Evolutionary conservation across 805 yeast genomes (phyloP).

Genomic region (Yarrowia bubula): DNA sequence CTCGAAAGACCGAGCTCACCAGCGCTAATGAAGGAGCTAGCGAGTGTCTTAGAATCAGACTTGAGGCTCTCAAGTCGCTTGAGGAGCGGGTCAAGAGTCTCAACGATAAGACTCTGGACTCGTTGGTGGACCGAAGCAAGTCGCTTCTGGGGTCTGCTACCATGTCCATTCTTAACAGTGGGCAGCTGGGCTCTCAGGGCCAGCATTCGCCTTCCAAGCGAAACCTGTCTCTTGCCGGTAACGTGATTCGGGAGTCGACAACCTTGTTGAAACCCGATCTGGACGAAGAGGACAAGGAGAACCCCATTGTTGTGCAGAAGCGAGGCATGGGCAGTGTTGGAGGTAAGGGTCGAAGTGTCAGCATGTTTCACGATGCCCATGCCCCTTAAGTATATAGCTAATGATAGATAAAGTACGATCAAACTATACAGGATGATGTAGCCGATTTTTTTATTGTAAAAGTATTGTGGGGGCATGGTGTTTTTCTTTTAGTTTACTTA

Average conservation of each 20-base stretch:
- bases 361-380: constrained; percentile 14
- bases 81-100: constrained; percentile 37
- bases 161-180: constrained; percentile 33
- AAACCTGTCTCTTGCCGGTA: constrained; percentile 9
- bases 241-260: not conserved
- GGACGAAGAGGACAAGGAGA: constrained; percentile 20
- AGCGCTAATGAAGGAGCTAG: constrained; percentile 2
- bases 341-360: constrained; percentile 25
- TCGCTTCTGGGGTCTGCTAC: constrained; percentile 37
- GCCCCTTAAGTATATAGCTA: not conserved
- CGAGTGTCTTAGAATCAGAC: constrained; percentile 32
- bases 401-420: no score
- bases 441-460: no score
- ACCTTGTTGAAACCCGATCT: constrained; percentile 4
- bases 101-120: constrained; percentile 33
- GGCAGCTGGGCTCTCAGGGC: constrained; percentile 3
- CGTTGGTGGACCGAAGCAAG: constrained; percentile 38
- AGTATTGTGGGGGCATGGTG: no score
- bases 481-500: no score
- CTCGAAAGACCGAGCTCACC: not conserved
- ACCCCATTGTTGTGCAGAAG: constrained; percentile 14
- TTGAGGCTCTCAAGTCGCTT: constrained; percentile 36
- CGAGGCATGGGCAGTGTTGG: constrained; percentile 5
- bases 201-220: not conserved
- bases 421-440: no score